Evolutionary conservation across 148 eudicot species (phyloP).

Genomic region (Diospyros lotus): DNA sequence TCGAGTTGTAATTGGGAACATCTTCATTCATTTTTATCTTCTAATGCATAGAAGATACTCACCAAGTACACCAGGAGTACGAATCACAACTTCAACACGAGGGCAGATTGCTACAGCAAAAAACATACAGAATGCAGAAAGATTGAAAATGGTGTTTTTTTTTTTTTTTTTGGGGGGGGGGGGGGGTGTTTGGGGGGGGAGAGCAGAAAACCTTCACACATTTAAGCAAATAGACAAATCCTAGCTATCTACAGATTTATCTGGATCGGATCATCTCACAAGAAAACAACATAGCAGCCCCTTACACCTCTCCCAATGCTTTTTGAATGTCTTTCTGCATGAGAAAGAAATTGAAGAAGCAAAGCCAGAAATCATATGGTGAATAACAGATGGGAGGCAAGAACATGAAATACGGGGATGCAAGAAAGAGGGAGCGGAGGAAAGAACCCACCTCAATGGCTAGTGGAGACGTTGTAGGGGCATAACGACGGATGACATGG

Average conservation of each 20-base stretch:
- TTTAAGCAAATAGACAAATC: conserved; percentile 7
- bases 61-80: neutral
- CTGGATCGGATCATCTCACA: neutral
- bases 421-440: neutral
- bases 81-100: neutral
- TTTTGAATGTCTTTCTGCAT: conserved; percentile 49
- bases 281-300: neutral
- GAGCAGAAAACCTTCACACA: neutral
- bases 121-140: neutral
- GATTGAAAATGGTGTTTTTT: neutral
- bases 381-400: neutral
- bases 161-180: no score
- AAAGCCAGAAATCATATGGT: neutral
- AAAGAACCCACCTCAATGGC: conserved; percentile 51
- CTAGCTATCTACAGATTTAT: neutral
- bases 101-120: neutral
- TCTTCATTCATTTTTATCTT: no score
- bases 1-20: no score
- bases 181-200: no score
- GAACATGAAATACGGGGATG: neutral
- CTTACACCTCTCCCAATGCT: conserved; percentile 41
- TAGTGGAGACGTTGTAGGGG: conserved; percentile 44
- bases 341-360: neutral
- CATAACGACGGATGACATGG: conserved; percentile 49
- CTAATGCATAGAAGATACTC: no score